A percentile compares a stretch with the other conserved stretches of the same genome.
Evolutionary conservation across 164 flowering plant genomes (phyloP).

Genomic region (Piper longum): DNA sequence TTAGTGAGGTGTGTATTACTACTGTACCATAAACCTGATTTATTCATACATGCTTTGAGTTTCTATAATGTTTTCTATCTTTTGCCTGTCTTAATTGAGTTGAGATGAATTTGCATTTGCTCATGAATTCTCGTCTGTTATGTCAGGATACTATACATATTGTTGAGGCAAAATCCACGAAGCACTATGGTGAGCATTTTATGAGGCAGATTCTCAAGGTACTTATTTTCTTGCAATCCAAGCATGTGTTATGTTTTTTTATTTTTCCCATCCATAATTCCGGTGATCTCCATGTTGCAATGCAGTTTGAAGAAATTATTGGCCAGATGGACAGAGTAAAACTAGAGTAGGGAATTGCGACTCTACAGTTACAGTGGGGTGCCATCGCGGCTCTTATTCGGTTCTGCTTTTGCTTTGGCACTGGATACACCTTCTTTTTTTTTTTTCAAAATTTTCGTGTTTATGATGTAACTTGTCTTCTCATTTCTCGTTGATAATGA

Average conservation of each 20-base stretch:
- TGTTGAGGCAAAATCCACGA: constrained; percentile 60
- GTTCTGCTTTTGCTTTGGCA: background rate
- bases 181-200: constrained; percentile 79
- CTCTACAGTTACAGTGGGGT: background rate
- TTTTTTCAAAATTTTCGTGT: background rate
- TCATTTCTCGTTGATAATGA: background rate
- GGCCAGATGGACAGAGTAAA: constrained; percentile 9
- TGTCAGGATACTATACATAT: constrained; percentile 72
- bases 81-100: background rate
- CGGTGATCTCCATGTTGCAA: background rate
- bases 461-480: background rate
- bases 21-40: background rate
- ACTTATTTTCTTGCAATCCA: background rate
- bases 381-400: background rate
- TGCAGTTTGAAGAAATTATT: constrained; percentile 9
- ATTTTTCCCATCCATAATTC: too few species aligned
- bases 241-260: background rate
- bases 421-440: background rate
- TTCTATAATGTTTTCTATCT: too few species aligned
- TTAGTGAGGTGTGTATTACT: constrained; percentile 54
- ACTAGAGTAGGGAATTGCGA: background rate
- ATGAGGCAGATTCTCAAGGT: constrained; percentile 94
- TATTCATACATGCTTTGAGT: background rate
- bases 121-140: background rate
- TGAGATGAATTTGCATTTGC: background rate